phyloP scores from a whole-genome alignment of 2,329 filamentous ascomycete genomes.

The Xylaria multiplex region DNA sequence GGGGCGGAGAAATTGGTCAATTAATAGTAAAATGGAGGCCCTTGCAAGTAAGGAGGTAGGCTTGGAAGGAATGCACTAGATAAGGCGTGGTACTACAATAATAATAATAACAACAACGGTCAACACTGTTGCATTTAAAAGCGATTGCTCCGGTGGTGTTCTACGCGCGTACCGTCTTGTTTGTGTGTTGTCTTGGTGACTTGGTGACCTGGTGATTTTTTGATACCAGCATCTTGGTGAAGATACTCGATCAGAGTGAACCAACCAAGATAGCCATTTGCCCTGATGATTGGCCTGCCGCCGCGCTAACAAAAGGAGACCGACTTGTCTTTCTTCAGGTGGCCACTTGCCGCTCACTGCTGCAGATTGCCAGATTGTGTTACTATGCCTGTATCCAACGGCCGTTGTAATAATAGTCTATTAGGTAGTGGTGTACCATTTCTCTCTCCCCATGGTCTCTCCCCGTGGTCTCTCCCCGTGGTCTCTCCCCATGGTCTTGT shows the following conservation, averaged over 20 bases:
- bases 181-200: slow-evolving; percentile 11
- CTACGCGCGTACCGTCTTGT: background rate
- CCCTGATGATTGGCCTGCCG: slow-evolving; percentile 28
- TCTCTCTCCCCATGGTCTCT: background rate
- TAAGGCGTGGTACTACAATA: too few species aligned
- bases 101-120: background rate
- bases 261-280: slow-evolving; percentile 9
- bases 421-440: background rate
- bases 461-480: too few species aligned
- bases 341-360: background rate
- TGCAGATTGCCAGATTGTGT: slow-evolving; percentile 29
- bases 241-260: slow-evolving; percentile 9
- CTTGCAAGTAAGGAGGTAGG: too few species aligned
- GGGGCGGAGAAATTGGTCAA: too few species aligned
- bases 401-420: background rate
- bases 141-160: background rate
- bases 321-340: slow-evolving; percentile 2
- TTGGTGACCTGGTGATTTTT: slow-evolving; percentile 15
- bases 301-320: slow-evolving; percentile 20
- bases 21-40: too few species aligned
- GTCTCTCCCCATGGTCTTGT: background rate
- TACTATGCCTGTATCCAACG: slow-evolving; percentile 19
- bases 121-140: background rate
- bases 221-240: background rate
- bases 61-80: too few species aligned